Evolutionary conservation across 1,139 yeast species (phyloP).

Genomic region (Geotrichum histeridarum): DNA sequence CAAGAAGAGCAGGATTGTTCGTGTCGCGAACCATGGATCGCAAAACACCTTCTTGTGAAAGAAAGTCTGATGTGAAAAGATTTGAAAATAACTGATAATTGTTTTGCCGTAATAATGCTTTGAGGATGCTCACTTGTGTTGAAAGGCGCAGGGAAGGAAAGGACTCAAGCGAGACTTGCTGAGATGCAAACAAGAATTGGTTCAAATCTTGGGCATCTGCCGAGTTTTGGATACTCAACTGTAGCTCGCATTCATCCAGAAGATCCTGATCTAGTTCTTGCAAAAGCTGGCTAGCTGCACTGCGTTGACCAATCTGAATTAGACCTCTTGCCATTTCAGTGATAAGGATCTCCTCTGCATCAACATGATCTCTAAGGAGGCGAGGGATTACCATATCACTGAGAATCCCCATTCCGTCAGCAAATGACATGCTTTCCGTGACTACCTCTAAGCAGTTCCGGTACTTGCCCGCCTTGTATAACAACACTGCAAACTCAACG

Average conservation of each 20-base stretch:
- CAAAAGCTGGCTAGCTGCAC: slow-evolving; percentile 13
- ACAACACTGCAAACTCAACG: slow-evolving; percentile 8
- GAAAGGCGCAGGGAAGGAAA: neutral
- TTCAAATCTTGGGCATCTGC: neutral
- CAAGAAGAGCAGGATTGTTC: neutral
- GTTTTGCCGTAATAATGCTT: slow-evolving; percentile 3
- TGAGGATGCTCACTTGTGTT: slow-evolving; percentile 7
- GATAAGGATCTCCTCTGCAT: slow-evolving; percentile 3
- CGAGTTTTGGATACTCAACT: neutral
- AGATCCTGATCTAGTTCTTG: neutral
- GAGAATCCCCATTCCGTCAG: slow-evolving; percentile 4
- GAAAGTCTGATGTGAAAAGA: neutral
- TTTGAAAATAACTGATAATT: neutral
- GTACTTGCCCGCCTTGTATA: slow-evolving; percentile 6
- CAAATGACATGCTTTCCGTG: slow-evolving; percentile 10
- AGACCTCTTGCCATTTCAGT: neutral
- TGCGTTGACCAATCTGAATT: slow-evolving; percentile 3
- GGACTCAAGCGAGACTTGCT: neutral
- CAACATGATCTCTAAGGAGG: neutral
- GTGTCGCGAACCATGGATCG: slow-evolving; percentile 5
- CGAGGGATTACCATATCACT: slow-evolving; percentile 3
- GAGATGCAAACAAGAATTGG: neutral
- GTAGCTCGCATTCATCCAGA: slow-evolving; percentile 9
- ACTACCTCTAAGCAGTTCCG: slow-evolving; percentile 8
- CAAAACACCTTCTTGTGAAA: slow-evolving; percentile 7